Evolutionary conservation across 2,329 filamentous ascomycete species (phyloP).

Genomic region (Paramyrothecium roridum): DNA sequence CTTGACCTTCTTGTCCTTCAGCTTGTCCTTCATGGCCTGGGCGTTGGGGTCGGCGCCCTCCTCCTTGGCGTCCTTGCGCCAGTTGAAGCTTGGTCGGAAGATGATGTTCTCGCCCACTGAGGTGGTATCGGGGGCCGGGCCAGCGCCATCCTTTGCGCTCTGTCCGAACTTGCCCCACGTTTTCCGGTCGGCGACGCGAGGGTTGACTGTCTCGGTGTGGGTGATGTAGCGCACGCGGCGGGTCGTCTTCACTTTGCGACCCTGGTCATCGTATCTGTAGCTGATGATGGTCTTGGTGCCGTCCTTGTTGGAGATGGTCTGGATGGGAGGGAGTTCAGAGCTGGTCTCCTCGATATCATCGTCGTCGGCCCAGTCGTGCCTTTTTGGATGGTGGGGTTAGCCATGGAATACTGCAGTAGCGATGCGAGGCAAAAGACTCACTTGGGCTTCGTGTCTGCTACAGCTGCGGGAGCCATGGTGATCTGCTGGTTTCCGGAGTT

Average conservation of each 20-base stretch:
- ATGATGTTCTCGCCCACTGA: constrained; percentile 97
- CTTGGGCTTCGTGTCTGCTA: constrained; percentile 37
- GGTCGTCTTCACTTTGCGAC: constrained; percentile 95
- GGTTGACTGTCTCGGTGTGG: constrained; percentile 92
- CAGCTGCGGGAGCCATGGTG: constrained; percentile 32
- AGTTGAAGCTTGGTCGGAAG: constrained; percentile 90
- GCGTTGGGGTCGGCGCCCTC: constrained; percentile 73
- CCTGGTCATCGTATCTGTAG: constrained; percentile 86
- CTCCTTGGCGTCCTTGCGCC: constrained; percentile 85
- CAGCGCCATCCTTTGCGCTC: constrained; percentile 78
- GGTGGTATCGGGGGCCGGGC: constrained; percentile 86
- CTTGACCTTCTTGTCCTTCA: constrained; percentile 99
- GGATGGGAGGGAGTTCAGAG: constrained; percentile 72
- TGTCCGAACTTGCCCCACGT: constrained; percentile 90
- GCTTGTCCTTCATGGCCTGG: constrained; percentile 72
- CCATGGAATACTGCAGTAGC: constrained; percentile 13
- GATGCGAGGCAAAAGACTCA: constrained; percentile 21
- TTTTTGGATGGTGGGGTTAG: constrained; percentile 39
- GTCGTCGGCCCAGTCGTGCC: constrained; percentile 91
- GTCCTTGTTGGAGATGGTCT: constrained; percentile 95
- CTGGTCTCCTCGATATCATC: constrained; percentile 77
- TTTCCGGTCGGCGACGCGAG: constrained; percentile 91
- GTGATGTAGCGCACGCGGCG: constrained; percentile 91
- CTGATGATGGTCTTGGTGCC: constrained; percentile 94
- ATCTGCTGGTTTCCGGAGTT: constrained; percentile 13